phyloP scores from a whole-genome alignment of 2,329 filamentous ascomycete genomes.

The Cercospora zeina region DNA sequence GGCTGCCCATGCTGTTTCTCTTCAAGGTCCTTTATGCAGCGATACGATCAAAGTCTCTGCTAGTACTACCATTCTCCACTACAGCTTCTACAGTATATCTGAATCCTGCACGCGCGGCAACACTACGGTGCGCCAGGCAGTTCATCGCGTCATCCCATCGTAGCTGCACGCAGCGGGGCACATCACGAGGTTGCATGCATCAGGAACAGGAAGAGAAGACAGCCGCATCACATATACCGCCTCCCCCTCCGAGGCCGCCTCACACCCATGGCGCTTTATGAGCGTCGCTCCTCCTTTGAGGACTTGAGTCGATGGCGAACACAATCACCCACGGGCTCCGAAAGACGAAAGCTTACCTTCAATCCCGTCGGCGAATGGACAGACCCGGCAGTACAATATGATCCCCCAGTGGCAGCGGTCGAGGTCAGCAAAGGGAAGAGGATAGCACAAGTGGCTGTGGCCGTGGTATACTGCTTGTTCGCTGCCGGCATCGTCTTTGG shows the following conservation, averaged over 20 bases:
- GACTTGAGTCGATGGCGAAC: constrained; percentile 33
- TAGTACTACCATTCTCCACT: neutral
- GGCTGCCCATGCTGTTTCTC: neutral
- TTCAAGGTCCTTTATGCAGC: neutral
- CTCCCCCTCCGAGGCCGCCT: neutral
- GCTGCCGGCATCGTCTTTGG: constrained; percentile 80
- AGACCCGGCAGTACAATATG: constrained; percentile 42
- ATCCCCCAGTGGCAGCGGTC: constrained; percentile 51
- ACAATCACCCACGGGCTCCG: constrained; percentile 41
- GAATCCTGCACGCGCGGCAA: neutral
- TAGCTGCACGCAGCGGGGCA: constrained; percentile 13
- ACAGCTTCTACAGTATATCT: constrained; percentile 1
- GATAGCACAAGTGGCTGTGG: constrained; percentile 66
- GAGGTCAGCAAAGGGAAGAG: constrained; percentile 57
- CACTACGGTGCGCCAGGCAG: constrained; percentile 6
- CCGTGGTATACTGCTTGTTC: constrained; percentile 72
- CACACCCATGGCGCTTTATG: constrained; percentile 31
- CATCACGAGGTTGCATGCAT: constrained; percentile 13
- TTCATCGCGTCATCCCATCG: constrained; percentile 15
- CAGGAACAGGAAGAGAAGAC: constrained; percentile 13
- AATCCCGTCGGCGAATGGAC: constrained; percentile 52
- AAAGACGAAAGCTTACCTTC: constrained; percentile 52
- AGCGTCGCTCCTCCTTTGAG: constrained; percentile 35
- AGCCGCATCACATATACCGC: neutral
- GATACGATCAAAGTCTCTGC: neutral